These are phyloP conservation scores for Xylariales sp. DNA, from an alignment of 2,329 filamentous ascomycete genomes.

Conservation along the genomic window DNA sequence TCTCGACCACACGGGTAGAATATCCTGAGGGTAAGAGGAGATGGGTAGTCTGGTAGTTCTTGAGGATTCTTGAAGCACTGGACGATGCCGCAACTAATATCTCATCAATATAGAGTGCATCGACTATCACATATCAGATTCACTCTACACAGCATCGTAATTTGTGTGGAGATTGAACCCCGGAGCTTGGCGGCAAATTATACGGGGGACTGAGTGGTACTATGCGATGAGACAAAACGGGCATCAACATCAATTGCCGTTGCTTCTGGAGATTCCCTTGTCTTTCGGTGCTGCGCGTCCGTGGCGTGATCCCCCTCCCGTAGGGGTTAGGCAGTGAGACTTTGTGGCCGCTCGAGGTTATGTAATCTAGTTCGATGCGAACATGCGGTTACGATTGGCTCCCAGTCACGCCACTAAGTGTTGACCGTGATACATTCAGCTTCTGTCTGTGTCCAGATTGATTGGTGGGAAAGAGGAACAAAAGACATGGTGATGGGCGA, in stretches of 20 bases:
- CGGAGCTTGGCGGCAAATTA: background rate
- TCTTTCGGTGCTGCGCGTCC: conserved; percentile 10
- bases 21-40: background rate
- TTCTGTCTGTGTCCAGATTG: background rate
- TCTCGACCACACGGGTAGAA: background rate
- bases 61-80: background rate
- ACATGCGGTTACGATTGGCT: conserved; percentile 23
- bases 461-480: conserved; percentile 7
- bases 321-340: conserved; percentile 26
- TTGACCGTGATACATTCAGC: conserved; percentile 19
- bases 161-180: conserved; percentile 3
- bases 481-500: conserved; percentile 5
- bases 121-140: conserved; percentile 19
- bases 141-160: background rate
- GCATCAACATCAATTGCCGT: background rate
- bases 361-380: background rate
- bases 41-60: background rate
- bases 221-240: conserved; percentile 2
- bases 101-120: background rate
- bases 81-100: conserved; percentile 7
- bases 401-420: conserved; percentile 1
- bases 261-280: conserved; percentile 16
- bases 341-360: conserved; percentile 15
- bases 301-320: conserved; percentile 23
- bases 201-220: background rate